Base-by-base conservation (phyloP, 768 basidiomycete genomes). In the Podaxis carcinomalis region DNA sequence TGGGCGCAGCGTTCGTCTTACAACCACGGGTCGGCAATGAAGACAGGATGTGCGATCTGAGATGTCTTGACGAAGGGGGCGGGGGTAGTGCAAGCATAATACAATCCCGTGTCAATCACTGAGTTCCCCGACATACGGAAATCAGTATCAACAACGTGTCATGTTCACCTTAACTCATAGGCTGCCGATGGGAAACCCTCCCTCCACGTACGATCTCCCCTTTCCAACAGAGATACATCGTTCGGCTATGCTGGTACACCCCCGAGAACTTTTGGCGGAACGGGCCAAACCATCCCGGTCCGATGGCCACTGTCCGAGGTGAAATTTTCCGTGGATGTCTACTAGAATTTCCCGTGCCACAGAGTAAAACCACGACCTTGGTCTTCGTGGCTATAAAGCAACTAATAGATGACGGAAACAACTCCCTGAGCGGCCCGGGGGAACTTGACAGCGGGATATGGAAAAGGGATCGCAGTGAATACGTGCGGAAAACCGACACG, bases 11-110 rank as follows among this genome's bases (percentile, higher is more conserved):
- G 62, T 62, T 72, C 72, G 50, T 62, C 62, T 52, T 78, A 77
- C 27, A 66, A 68, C 75, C 81, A 84, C 21, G 80, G 67, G 62
- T 87, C 83, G 35, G 86, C 85, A 62, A 81, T 82, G 44, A 87
- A 73, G 65, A 87, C 81, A 2, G 80, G 77, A 65, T 80, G 79
- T 37, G 73, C 70, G 62, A 84, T 72, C 64, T 76, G 75, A n/a
- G 79, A 80, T 13, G 71, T 70, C 28, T 78, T 73, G 14, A 73
- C 73, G 62, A 32, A 32, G 78, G 75, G 57, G 78, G 72, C 55
- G 82, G 81, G 69, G 59, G 72, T 55, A 87, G 69, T 2, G 77
- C 75, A 28, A 85, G 66, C 56, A 84, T 75, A 28, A 87, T 75
- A 57, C 77, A 86, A 64, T 87, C 86, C 86, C 86, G 59, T 25